These are phyloP conservation scores for Favolaschia claudopus DNA, from an alignment of 768 basidiomycete species.

Conservation along the genomic window DNA sequence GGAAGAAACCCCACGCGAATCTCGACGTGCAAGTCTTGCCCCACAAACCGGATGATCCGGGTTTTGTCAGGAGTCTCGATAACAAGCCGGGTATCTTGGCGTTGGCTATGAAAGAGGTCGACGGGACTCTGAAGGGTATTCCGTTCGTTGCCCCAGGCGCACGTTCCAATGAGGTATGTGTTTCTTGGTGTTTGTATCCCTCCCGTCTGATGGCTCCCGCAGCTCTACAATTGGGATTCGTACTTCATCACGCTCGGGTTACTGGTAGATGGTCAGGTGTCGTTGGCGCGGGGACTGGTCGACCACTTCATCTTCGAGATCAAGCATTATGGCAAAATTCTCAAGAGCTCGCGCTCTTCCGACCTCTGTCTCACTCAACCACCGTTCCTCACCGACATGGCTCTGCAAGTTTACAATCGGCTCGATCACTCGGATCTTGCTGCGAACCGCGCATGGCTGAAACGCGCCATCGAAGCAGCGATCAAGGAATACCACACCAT, in stretches of 20 bases:
- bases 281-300: constrained; percentile 97
- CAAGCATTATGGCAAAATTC: constrained; percentile 94
- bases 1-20: constrained; percentile 91
- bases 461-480: constrained; percentile 94
- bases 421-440: constrained; percentile 85
- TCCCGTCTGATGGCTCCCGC: constrained; percentile 11
- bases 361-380: constrained; percentile 97
- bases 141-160: constrained; percentile 98
- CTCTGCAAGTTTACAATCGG: constrained; percentile 96
- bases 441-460: constrained; percentile 89
- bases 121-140: constrained; percentile 88
- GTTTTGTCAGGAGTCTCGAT: constrained; percentile 92
- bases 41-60: constrained; percentile 83
- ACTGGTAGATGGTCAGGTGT: constrained; percentile 91
- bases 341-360: constrained; percentile 95
- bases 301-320: constrained; percentile 99
- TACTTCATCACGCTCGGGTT: constrained; percentile 95
- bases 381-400: constrained; percentile 99
- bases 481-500: constrained; percentile 99
- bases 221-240: constrained; percentile 96
- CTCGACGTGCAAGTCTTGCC: constrained; percentile 94
- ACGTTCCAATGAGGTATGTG: constrained; percentile 87
- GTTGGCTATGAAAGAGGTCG: constrained; percentile 92
- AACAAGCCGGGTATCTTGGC: constrained; percentile 94
- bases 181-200: neutral